Evolutionary conservation across 2,329 filamentous ascomycete genomes (phyloP).

Genomic region (Calonectria pteridis): DNA sequence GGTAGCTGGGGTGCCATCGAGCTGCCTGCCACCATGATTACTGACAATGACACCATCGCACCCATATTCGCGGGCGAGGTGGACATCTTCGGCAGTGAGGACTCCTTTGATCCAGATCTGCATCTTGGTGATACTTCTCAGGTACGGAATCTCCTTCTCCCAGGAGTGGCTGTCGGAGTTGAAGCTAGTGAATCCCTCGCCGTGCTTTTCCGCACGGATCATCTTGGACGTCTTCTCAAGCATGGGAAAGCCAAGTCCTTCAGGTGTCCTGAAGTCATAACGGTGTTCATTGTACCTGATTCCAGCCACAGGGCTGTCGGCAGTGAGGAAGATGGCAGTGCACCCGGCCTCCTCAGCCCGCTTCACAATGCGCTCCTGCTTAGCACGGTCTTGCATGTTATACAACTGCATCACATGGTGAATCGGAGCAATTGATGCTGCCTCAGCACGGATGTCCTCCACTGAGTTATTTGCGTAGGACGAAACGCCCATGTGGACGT

Average conservation of each 20-base stretch:
- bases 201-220: constrained; percentile 3
- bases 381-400: constrained; percentile 13
- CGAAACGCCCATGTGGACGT: constrained; percentile 62
- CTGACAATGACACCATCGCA: constrained; percentile 58
- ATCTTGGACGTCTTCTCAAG: background rate
- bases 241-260: constrained; percentile 2
- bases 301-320: constrained; percentile 12
- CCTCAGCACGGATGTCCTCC: background rate
- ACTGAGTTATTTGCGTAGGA: constrained; percentile 47
- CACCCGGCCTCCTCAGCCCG: constrained; percentile 11
- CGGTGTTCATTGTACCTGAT: constrained; percentile 20
- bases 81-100: constrained; percentile 56
- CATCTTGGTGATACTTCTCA: constrained; percentile 60
- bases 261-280: constrained; percentile 1
- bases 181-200: constrained; percentile 18
- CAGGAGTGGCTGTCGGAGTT: constrained; percentile 54
- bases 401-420: constrained; percentile 17
- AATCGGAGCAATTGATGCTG: background rate
- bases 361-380: constrained; percentile 11
- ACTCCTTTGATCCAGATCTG: constrained; percentile 63
- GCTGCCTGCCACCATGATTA: constrained; percentile 61
- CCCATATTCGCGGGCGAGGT: constrained; percentile 51
- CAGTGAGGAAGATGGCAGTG: constrained; percentile 18
- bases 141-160: constrained; percentile 65
- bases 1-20: constrained; percentile 59